Evolutionary conservation across 2,329 filamentous ascomycete species (phyloP).

Genomic region (Cryphonectria naterciae): DNA sequence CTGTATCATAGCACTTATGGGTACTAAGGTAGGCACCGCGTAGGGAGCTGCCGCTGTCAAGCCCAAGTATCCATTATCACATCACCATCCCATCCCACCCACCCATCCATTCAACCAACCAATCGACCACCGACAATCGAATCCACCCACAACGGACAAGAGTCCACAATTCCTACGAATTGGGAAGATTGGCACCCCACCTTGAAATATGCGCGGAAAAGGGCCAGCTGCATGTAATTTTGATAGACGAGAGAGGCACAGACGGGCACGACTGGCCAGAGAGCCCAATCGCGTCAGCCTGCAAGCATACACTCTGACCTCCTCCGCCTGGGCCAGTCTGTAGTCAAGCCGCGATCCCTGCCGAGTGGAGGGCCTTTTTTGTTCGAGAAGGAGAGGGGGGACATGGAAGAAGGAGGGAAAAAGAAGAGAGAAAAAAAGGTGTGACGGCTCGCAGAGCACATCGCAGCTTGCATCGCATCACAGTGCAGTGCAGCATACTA

Average conservation of each 20-base stretch:
- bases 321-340: neutral
- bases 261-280: neutral
- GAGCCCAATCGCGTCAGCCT: conserved; percentile 1
- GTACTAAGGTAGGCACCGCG: neutral
- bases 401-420: neutral
- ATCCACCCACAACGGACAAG: neutral
- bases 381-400: neutral
- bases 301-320: neutral
- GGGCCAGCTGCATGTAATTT: conserved; percentile 2
- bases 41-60: too few relatives aligned
- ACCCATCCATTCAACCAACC: neutral
- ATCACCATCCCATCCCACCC: neutral
- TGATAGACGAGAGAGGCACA: conserved; percentile 1
- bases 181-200: conserved; percentile 1
- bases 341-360: neutral
- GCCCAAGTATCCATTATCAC: neutral
- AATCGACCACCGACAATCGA: neutral
- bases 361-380: neutral
- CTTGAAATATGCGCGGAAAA: neutral
- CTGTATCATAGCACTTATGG: neutral
- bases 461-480: neutral
- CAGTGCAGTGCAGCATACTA: neutral
- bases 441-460: neutral
- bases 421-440: neutral
- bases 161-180: neutral